A percentile compares a stretch with the other conserved stretches of the same genome.
Evolutionary conservation across 495 filamentous ascomycete genomes (phyloP).

Genomic region (Penicillium paxilli): DNA sequence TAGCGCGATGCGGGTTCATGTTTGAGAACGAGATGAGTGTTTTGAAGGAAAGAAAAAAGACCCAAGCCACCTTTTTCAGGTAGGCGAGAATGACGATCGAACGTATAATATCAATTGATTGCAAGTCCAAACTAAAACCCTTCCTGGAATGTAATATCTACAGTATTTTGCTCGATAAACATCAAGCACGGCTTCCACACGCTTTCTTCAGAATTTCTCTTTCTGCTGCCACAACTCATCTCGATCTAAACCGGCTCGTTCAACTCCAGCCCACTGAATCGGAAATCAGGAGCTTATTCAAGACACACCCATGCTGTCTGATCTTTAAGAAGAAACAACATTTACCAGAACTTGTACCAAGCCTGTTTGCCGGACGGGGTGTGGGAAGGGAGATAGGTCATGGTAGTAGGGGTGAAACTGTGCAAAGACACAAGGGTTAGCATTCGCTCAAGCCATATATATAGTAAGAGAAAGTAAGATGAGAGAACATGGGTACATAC

Average conservation of each 20-base stretch:
- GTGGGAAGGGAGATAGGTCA: constrained; percentile 37
- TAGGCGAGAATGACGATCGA: neutral
- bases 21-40: too few species aligned
- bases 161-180: constrained; percentile 24
- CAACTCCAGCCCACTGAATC: constrained; percentile 13
- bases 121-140: constrained; percentile 33
- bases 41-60: neutral
- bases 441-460: neutral
- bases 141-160: constrained; percentile 42
- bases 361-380: neutral
- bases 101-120: constrained; percentile 25
- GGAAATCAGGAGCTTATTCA: neutral
- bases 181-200: constrained; percentile 10
- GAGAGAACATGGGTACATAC: constrained; percentile 50
- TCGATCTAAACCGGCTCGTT: constrained; percentile 1
- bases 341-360: constrained; percentile 7
- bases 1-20: too few species aligned
- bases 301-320: neutral
- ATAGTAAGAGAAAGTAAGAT: neutral
- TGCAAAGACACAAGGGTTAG: constrained; percentile 2
- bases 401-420: constrained; percentile 51
- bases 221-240: neutral
- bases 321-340: neutral
- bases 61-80: neutral
- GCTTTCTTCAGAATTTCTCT: constrained; percentile 2